Evolutionary conservation across 1,284 basidiomycete species (phyloP), one percentile per base, ranked within the genome.

Genomic region (Pseudozyma pruni): DNA sequence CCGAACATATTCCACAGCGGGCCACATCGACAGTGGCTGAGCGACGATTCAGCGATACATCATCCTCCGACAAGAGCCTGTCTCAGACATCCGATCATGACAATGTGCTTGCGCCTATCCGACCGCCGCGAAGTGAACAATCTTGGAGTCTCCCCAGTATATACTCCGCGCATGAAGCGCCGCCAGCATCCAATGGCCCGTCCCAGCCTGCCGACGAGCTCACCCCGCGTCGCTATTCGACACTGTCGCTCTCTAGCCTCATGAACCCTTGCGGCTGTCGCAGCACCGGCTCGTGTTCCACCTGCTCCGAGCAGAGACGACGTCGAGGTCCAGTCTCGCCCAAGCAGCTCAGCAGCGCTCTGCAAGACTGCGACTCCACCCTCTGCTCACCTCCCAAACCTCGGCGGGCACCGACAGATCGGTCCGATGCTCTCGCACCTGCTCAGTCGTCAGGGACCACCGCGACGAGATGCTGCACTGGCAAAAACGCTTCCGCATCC

Each of bases 191-290:
- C 10, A 23, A 39, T 4, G 23, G 8, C 29, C 37, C 13, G 5
- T 38, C 38, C 0, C 43, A 20, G 14, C 4, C 39, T 3, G 19
- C 23, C 4, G 37, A 53, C 11, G 37, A 51, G 9, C 13, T 17
- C 2, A 17, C 19, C 7, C 51, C 50, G 33, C 51, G 55, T 23
- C 55, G 60, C 8, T 45, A 42, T 20, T 55, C 66, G 11, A 70
- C 72, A 11, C 61, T 75, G 7, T 75, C 73, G 22, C 72, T 78
- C 3, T 69, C 71, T 9, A 69, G 56, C 23, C 57, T 78, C 29
- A 72, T 78, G 56, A 78, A 78, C 25, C 76, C 76, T 9, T 77
- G 76, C 35, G 57, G 51, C 9, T 78, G 76, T 31, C 58, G 71
- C 40, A 61, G 57, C 40, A 53, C 60, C 8, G 57, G 68, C 10